These are phyloP conservation scores for Penicillium herquei DNA, from an alignment of 495 filamentous ascomycete genomes.

Conservation along the genomic window DNA sequence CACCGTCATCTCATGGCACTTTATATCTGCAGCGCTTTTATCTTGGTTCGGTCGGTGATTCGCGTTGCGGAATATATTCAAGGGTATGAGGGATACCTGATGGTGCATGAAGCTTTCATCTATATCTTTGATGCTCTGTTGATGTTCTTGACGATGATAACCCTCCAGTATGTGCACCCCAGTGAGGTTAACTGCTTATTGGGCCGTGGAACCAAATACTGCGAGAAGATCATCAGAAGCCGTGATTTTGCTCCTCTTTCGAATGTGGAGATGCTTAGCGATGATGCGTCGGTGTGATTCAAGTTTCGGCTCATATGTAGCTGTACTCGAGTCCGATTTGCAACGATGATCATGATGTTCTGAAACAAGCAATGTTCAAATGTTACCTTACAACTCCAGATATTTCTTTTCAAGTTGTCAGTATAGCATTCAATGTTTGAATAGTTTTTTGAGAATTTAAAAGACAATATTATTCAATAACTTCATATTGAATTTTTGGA, in stretches of 20 bases:
- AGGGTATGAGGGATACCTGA: slow-evolving; percentile 51
- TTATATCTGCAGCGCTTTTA: slow-evolving; percentile 51
- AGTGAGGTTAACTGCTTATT: slow-evolving; percentile 28
- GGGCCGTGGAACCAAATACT: slow-evolving; percentile 16
- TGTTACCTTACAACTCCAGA: too few relatives aligned
- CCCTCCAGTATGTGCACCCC: slow-evolving; percentile 43
- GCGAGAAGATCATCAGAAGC: slow-evolving; percentile 14
- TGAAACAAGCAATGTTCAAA: too few relatives aligned
- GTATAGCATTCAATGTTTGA: too few relatives aligned
- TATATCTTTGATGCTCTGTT: slow-evolving; percentile 62
- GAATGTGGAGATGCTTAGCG: neutral
- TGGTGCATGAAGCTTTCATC: slow-evolving; percentile 56
- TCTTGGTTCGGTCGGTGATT: slow-evolving; percentile 61
- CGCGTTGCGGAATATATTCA: slow-evolving; percentile 61
- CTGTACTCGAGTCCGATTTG: too few relatives aligned
- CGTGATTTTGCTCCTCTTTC: slow-evolving; percentile 14
- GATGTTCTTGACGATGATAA: slow-evolving; percentile 54
- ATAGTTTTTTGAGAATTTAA: too few relatives aligned
- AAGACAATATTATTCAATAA: too few relatives aligned
- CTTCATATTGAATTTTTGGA: too few relatives aligned
- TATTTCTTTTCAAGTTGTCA: too few relatives aligned
- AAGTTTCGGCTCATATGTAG: too few relatives aligned
- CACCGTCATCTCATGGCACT: slow-evolving; percentile 48
- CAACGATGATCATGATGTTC: too few relatives aligned
- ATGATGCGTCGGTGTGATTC: too few relatives aligned